Percentiles rank a stretch among this genome's conserved stretches.
Evolutionary conservation across 306 rosid genomes (phyloP).

Genomic region (Canavalia ensiformis): DNA sequence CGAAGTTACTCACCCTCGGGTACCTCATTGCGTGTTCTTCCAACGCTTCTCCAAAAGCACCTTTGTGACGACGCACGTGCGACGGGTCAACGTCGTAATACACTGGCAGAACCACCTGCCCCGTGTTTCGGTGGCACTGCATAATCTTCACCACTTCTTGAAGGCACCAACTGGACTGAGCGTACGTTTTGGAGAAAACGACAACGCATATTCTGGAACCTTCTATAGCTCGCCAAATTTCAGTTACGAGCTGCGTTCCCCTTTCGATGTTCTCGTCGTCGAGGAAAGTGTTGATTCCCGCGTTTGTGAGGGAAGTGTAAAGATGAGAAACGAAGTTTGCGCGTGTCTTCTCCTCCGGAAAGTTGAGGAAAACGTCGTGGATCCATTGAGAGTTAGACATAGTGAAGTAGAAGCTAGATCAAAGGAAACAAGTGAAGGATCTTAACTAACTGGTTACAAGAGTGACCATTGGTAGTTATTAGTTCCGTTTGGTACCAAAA

Average conservation of each 20-base stretch:
- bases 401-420: no score
- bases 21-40: no score
- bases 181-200: neutral
- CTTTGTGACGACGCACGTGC: no score
- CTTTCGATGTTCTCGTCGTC: neutral
- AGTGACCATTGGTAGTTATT: no score
- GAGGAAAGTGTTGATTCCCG: neutral
- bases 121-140: neutral
- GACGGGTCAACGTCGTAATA: neutral
- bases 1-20: neutral
- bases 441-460: no score
- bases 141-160: neutral
- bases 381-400: neutral
- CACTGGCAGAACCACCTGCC: neutral
- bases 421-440: no score
- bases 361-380: neutral
- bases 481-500: no score
- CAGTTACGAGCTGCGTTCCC: neutral
- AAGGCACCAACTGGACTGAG: neutral
- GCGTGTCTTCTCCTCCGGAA: neutral
- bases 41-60: no score
- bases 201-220: neutral
- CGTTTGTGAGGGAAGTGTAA: neutral
- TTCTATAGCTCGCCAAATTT: neutral
- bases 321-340: conserved; percentile 4